Percentiles rank a stretch among this genome's conserved stretches.
Conservation (phyloP, 768 basidiomycete species). For the Psilocybe subaeruginosa region DNA sequence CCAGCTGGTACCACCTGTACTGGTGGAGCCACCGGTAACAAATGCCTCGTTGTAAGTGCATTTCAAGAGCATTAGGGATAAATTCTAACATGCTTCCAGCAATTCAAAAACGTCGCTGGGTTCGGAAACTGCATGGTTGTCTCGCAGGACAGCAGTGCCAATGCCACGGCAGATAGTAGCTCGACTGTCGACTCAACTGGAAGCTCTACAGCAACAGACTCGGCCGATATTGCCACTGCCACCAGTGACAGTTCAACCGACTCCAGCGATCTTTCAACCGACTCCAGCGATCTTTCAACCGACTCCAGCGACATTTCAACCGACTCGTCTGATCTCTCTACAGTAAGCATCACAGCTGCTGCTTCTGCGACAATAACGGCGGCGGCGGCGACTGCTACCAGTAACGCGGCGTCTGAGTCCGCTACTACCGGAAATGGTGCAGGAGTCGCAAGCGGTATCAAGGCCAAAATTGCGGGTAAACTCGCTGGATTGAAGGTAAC, state of each 20-base stretch:
- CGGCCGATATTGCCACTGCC: background rate
- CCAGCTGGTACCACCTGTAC: slow-evolving; percentile 51
- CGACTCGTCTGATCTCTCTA: background rate
- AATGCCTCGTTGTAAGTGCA: slow-evolving; percentile 45
- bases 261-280: no score
- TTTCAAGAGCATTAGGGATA: background rate
- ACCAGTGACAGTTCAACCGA: background rate
- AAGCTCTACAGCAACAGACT: background rate
- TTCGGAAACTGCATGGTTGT: slow-evolving; percentile 19
- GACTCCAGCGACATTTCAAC: background rate
- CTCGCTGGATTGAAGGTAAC: slow-evolving; percentile 2
- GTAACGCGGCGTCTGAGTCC: background rate
- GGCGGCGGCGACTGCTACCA: background rate
- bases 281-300: background rate
- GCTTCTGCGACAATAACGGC: background rate
- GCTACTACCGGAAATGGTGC: background rate
- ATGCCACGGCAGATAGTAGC: background rate
- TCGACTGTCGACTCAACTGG: background rate
- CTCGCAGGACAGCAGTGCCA: slow-evolving; percentile 7
- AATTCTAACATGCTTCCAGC: background rate
- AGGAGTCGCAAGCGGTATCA: background rate
- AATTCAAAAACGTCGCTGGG: slow-evolving; percentile 13
- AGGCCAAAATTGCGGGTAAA: background rate
- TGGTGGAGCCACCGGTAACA: slow-evolving; percentile 42
- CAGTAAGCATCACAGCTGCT: background rate